A percentile compares a stretch with the other conserved stretches of the same genome.
Conservation (phyloP, 495 filamentous ascomycete genomes). For the Neurospora tetraspora region DNA sequence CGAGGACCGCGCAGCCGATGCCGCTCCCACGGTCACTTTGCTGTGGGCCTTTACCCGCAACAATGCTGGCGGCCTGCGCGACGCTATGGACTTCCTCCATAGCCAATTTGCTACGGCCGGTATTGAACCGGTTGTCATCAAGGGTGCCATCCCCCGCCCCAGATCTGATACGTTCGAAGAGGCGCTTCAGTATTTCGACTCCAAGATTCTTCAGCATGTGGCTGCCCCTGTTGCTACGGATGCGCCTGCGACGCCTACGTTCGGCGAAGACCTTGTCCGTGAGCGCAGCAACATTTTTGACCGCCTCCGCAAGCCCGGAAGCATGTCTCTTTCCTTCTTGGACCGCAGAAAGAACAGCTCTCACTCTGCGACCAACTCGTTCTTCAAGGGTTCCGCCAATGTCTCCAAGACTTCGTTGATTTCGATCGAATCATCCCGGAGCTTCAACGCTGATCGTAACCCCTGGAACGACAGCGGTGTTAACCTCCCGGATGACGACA, state of each 20-base stretch:
- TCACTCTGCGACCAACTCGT: constrained; percentile 60
- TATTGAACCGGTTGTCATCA: constrained; percentile 77
- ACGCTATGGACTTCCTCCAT: constrained; percentile 91
- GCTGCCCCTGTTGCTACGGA: constrained; percentile 70
- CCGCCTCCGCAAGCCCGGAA: constrained; percentile 76
- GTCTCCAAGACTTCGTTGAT: constrained; percentile 90
- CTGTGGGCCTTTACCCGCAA: constrained; percentile 79
- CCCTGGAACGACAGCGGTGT: constrained; percentile 96
- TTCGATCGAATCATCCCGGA: constrained; percentile 84
- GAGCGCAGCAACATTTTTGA: constrained; percentile 77
- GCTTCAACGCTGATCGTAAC: constrained; percentile 77
- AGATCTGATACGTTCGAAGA: constrained; percentile 99
- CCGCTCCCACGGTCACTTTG: constrained; percentile 39
- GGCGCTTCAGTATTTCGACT: constrained; percentile 89
- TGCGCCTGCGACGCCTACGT: constrained; percentile 69
- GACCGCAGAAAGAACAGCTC: constrained; percentile 89
- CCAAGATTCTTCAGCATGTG: constrained; percentile 86
- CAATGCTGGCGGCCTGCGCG: constrained; percentile 89
- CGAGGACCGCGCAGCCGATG: constrained; percentile 44
- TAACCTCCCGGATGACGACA: constrained; percentile 79
- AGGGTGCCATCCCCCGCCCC: constrained; percentile 86
- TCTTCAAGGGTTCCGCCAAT: constrained; percentile 91
- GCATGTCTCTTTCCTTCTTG: constrained; percentile 86
- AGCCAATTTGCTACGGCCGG: constrained; percentile 70
- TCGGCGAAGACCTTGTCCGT: constrained; percentile 63